Percentiles rank a stretch among this genome's conserved stretches.
Conservation (phyloP, 2,329 filamentous ascomycete genomes). For the Amylocarpus encephaloides region DNA sequence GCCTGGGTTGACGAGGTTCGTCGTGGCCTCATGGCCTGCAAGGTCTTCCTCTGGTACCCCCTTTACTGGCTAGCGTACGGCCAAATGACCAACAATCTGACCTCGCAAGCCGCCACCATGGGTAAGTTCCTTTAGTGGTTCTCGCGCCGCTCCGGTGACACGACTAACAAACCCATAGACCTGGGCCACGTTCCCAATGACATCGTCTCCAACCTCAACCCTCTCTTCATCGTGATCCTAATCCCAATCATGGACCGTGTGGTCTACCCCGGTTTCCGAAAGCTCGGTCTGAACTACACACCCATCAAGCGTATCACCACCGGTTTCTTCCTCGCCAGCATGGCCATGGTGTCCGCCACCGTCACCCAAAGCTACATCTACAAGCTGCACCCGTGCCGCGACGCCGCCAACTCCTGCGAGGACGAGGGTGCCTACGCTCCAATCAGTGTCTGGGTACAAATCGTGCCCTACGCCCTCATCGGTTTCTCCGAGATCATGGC, state of each 20-base stretch:
- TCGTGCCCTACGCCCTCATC: slow-evolving; percentile 47
- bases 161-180: slow-evolving; percentile 20
- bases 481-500: slow-evolving; percentile 56
- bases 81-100: slow-evolving; percentile 63
- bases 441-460: slow-evolving; percentile 49
- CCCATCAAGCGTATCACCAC: slow-evolving; percentile 50
- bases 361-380: slow-evolving; percentile 55
- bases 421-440: slow-evolving; percentile 41
- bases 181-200: slow-evolving; percentile 52
- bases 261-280: slow-evolving; percentile 54
- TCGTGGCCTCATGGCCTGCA: slow-evolving; percentile 52
- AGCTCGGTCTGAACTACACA: slow-evolving; percentile 46
- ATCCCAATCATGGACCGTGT: slow-evolving; percentile 46
- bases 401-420: slow-evolving; percentile 39
- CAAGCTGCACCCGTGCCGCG: slow-evolving; percentile 46
- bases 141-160: not conserved
- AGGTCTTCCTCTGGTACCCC: slow-evolving; percentile 56
- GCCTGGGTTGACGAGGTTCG: slow-evolving; percentile 65
- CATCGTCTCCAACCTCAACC: slow-evolving; percentile 52
- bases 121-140: not conserved
- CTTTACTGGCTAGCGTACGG: slow-evolving; percentile 48
- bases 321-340: slow-evolving; percentile 48
- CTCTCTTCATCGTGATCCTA: slow-evolving; percentile 52
- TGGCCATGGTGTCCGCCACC: slow-evolving; percentile 49
- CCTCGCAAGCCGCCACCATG: slow-evolving; percentile 54